phyloP scores from a whole-genome alignment of 192 early-diverging fungal genomes.

The Mortierella claussenii region DNA sequence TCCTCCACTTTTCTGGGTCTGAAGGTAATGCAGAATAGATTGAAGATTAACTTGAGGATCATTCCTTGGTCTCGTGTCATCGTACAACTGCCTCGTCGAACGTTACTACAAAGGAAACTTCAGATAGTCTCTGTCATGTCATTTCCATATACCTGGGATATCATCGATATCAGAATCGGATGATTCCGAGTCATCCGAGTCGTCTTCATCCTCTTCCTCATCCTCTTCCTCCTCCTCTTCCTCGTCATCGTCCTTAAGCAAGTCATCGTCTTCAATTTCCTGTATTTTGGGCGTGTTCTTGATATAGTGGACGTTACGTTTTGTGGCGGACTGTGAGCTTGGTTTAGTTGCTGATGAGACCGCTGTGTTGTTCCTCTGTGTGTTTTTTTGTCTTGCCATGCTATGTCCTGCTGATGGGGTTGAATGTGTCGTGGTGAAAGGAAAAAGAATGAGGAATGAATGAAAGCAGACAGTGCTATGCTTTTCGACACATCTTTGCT shows the following conservation, averaged over 20 bases:
- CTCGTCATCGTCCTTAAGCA: too few relatives aligned
- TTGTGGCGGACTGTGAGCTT: conserved; percentile 12
- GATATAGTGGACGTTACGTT: conserved; percentile 2
- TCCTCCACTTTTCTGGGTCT: conserved; percentile 49
- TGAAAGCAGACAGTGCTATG: too few relatives aligned
- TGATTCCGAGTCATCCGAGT: conserved; percentile 24
- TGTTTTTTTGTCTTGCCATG: conserved; percentile 21
- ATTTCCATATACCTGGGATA: conserved; percentile 46
- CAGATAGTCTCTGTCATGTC: too few relatives aligned
- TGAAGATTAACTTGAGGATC: too few relatives aligned
- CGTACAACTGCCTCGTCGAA: too few relatives aligned
- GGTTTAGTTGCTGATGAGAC: conserved; percentile 22
- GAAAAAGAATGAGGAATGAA: too few relatives aligned
- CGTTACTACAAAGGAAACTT: background rate
- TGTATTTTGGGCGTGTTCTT: conserved; percentile 19
- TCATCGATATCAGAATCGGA: conserved; percentile 40
- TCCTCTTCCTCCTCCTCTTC: conserved; percentile 6
- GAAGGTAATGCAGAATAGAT: background rate
- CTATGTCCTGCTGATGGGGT: too few relatives aligned
- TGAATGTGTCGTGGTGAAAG: too few relatives aligned
- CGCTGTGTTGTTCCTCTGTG: conserved; percentile 18
- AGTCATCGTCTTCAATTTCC: conserved; percentile 11
- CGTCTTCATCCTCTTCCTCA: conserved; percentile 15
- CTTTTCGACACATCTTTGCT: too few relatives aligned
- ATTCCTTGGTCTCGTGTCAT: too few relatives aligned